Base-by-base conservation (phyloP, 805 yeast species). In the Metschnikowia koreensis region DNA sequence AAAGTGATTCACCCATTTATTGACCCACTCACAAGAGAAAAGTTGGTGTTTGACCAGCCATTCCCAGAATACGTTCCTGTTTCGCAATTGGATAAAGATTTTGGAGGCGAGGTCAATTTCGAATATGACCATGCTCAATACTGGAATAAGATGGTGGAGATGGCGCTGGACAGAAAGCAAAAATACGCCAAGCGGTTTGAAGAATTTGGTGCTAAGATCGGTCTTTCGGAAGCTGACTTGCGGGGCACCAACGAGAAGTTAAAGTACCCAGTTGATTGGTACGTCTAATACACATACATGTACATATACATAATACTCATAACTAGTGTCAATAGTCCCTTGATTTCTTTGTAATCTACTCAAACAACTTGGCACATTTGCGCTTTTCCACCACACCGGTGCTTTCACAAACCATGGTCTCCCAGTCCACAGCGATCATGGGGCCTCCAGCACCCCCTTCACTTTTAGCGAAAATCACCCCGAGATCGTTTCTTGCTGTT, bases 381-480 rank as follows among this genome's bases (percentile, higher is more conserved):
- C 99, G 79, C 59, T 75, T 74, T 61, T 91, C 97, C 11, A 82
- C 68, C 9, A 77, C 80, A 1, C 97, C 97, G 2, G 92, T 82
- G 27, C 69, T 73, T 2, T 90, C 84, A 55, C 88, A 83, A 33
- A 86, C 78, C 98, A 96, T 94, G 11, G 90, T 87, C 69, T 90
- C 92, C 97, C 98, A 94, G 69, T 94, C 98, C 41, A 90, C 70
- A 1, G 99, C 96, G 60, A 84, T 86, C 89, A 94, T 82, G 50
- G 83, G 69, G 37, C 81, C 83, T 1, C 97, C 97, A 10, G 79
- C 74, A 3, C 83, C 83, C 15, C 84, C 86, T 55, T 79, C 81
- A 41, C 86, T 80, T 54, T 79, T 82, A 6, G 98, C 97, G 67
- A 92, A 88, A 1, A 94, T 85, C 4, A 94, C 99, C 2, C 99